Base-by-base conservation (phyloP, 2,329 filamentous ascomycete species). In the Fusarium goolgardi region DNA sequence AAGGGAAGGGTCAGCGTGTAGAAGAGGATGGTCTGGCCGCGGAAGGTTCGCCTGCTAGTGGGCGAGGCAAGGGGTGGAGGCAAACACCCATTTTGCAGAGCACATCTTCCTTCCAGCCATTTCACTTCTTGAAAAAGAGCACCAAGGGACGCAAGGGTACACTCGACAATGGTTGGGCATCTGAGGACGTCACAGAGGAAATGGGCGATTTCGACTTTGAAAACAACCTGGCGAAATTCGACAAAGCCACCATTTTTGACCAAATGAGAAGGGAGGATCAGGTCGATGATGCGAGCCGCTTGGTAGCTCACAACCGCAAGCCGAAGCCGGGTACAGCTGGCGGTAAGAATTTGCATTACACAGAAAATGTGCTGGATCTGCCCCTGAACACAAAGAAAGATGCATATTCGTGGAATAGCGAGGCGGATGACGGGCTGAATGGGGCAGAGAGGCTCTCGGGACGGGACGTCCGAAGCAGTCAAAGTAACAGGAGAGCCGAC, bases 191-290 rank as follows among this genome's bases (percentile, higher is more conserved):
- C 23, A 97, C 93, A 0, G 96, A 98, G 79, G 95, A 96, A 76
- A 87, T 96, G 83, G 93, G 92, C 13, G 96, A 98, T 64, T 98
- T 98, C 73, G 95, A 98, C 78, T 98, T 98, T 74, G 90, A 92
- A 72, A 90, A 89, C 55, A 94, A 94, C 69, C 84, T 98, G 32
- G 94, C 93, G 46, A 97, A 97, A 75, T 98, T 98, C 73, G 94
- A 98, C 82, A 98, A 98, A 81, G 88, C 91, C 57, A 90, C 90
- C 2, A 88, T 98, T 11, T 99, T 99, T 76, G 91, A 95, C 69
- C 91, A 97, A 78, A 96, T 98, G 78, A 86, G 93, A 62, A 93
- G 92, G 70, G 93, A 96, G 58, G 95, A 98, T 73, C 90, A 88
- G 31, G 89, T 95, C 11, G 92, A 94, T n/a, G 94, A 97, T 58